phyloP scores from a whole-genome alignment of 2,329 filamentous ascomycete genomes.

The Teratosphaeria pseudoeucalypti region DNA sequence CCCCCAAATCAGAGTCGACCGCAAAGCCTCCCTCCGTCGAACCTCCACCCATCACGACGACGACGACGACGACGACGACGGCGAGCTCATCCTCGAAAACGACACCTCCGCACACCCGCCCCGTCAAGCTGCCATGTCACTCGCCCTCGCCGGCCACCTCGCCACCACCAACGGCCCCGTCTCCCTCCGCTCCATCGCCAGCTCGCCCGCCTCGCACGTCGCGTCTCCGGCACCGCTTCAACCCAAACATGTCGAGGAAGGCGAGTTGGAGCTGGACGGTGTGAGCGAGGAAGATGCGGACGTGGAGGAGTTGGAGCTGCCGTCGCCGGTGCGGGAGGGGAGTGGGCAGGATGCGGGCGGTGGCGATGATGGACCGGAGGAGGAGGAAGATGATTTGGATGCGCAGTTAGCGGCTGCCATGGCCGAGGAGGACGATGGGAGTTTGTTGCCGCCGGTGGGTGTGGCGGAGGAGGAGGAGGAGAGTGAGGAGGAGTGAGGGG shows the following conservation, averaged over 20 bases:
- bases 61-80: constrained; percentile 17
- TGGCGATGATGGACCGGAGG: not conserved
- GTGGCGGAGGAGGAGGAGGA: not conserved
- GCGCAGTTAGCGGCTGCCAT: not conserved
- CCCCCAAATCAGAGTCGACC: constrained; percentile 16
- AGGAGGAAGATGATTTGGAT: not conserved
- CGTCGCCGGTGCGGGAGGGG: not conserved
- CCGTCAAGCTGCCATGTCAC: not conserved
- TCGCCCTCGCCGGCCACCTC: not conserved
- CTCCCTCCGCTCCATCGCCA: not conserved
- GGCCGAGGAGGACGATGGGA: not conserved
- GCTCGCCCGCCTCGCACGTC: not conserved
- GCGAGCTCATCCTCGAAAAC: constrained; percentile 26
- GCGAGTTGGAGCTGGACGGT: not conserved
- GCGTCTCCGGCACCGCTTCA: not conserved
- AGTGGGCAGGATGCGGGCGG: not conserved
- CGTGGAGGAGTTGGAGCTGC: not conserved
- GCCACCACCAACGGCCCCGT: not conserved
- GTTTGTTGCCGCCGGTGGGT: not conserved
- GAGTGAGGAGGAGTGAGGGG: not conserved
- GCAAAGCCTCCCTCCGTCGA: constrained; percentile 18
- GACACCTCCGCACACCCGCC: constrained; percentile 7
- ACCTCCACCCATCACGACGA: not conserved
- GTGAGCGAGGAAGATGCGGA: not conserved
- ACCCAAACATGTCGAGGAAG: not conserved